Base-by-base conservation (phyloP, 768 basidiomycete species). In the Coprinopsis marcescibilis region DNA sequence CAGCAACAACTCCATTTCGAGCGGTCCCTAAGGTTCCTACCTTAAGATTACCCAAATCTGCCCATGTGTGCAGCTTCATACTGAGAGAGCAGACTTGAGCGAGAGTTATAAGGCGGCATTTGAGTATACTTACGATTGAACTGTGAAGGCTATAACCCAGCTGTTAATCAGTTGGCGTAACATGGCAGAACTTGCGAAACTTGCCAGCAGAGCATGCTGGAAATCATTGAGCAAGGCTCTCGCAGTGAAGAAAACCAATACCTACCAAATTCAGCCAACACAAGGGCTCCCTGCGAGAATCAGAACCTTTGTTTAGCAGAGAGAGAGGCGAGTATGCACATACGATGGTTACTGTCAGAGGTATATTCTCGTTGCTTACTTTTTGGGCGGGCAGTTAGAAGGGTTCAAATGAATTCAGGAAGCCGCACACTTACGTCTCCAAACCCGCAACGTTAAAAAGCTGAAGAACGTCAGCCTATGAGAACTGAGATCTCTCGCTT, bases 241-340 rank as follows among this genome's bases (percentile, higher is more conserved):
- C 7, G 32, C 20, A 15, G 29, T 20, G 24, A 6, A 19, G 25
- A n/a, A 15, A 21, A n/a, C 17, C 11, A 32, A 7, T 45, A 60
- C 65, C 27, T 46, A 76, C 78, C 75, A 51, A 80, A 77, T 56
- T 75, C 75, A n/a, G n/a, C n/a, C n/a, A n/a, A n/a, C n/a, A n/a
- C n/a, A n/a, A n/a, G n/a, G n/a, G n/a, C n/a, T n/a, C n/a, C n/a
- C n/a, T 15, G 70, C 72, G 19, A 76, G 50, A 6, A 78, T 70
- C 30, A 80, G 56, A 12, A 64, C 53, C 15, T 58, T 58, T 20
- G 20, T 17, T 14, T 26, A 17, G 37, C 13, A 37, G 39, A 20
- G 32, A 13, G 6, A 20, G 13, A 7, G n/a, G 6, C 38, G 38
- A 4, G 21, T 19, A 19, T 26, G 23, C 15, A 59, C 71, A 54